Percentiles rank a stretch among this genome's conserved stretches.
Conservation (phyloP, 805 yeast genomes). For the Lipomyces spencermartinsiae region DNA sequence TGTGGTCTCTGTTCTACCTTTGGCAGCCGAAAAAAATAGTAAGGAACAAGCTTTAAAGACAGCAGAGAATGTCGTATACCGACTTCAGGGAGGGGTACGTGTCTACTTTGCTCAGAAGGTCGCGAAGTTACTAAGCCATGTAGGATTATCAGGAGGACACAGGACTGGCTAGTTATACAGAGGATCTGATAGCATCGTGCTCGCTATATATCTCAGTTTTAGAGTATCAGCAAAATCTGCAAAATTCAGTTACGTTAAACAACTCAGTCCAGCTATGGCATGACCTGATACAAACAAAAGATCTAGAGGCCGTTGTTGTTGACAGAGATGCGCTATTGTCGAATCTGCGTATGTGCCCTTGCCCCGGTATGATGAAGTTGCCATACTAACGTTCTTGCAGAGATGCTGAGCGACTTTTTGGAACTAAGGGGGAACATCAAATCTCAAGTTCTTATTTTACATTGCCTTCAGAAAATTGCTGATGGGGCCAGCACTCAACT, state of each 20-base stretch:
- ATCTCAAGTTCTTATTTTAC: conserved; percentile 11
- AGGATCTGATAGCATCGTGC: conserved; percentile 21
- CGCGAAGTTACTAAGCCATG: background rate
- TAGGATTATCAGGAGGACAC: conserved; percentile 13
- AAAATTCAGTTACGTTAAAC: conserved; percentile 1
- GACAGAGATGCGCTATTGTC: conserved; percentile 12
- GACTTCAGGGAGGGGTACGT: background rate
- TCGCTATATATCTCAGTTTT: conserved; percentile 17
- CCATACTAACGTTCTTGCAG: conserved; percentile 10
- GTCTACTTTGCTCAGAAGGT: background rate
- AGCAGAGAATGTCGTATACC: background rate
- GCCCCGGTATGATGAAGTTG: background rate
- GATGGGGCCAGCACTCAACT: conserved; percentile 7
- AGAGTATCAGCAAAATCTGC: conserved; percentile 11
- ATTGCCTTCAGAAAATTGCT: conserved; percentile 13
- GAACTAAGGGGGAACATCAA: conserved; percentile 9
- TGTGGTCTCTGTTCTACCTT: conserved; percentile 1
- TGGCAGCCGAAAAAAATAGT: background rate
- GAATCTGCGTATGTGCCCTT: conserved; percentile 9
- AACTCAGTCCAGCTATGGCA: conserved; percentile 16
- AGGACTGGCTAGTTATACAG: conserved; percentile 8
- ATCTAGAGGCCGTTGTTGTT: conserved; percentile 11
- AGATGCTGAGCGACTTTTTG: conserved; percentile 19
- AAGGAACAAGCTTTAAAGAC: conserved; percentile 8
- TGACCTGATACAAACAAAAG: background rate